A percentile compares a stretch with the other conserved stretches of the same genome.
These are phyloP conservation scores for Boechera retrofracta DNA, from an alignment of 345 rosid genomes.

Conservation along the genomic window DNA sequence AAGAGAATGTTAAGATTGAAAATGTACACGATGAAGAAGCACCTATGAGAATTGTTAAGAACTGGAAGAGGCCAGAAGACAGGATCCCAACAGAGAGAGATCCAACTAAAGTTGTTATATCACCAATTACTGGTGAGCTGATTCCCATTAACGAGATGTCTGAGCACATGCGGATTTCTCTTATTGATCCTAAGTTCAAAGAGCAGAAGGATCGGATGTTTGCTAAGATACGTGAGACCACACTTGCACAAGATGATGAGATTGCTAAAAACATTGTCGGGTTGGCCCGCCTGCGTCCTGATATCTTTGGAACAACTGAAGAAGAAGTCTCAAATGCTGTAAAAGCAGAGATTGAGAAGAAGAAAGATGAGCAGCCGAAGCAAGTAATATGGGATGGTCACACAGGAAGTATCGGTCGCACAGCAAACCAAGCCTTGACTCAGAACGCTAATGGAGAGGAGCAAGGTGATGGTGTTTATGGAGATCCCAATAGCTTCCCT, in stretches of 20 bases:
- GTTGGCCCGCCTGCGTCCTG: conserved; percentile 1
- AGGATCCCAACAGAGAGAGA: too few relatives aligned
- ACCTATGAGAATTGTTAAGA: background rate
- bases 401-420: background rate
- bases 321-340: conserved; percentile 2
- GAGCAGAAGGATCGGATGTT: background rate
- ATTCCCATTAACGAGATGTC: background rate
- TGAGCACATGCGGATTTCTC: background rate
- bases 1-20: background rate
- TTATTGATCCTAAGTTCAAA: background rate
- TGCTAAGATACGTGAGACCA: background rate
- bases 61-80: background rate
- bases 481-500: conserved; percentile 1
- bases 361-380: background rate
- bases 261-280: background rate
- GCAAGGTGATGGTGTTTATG: background rate
- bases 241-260: background rate
- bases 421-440: conserved; percentile 1
- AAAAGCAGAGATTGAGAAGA: background rate
- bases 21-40: background rate
- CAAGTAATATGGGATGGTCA: background rate
- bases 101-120: conserved; percentile 1
- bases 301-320: background rate
- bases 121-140: background rate
- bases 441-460: conserved; percentile 1